Conservation (phyloP, 2,329 filamentous ascomycete species). For the Orbilia oligospora region DNA sequence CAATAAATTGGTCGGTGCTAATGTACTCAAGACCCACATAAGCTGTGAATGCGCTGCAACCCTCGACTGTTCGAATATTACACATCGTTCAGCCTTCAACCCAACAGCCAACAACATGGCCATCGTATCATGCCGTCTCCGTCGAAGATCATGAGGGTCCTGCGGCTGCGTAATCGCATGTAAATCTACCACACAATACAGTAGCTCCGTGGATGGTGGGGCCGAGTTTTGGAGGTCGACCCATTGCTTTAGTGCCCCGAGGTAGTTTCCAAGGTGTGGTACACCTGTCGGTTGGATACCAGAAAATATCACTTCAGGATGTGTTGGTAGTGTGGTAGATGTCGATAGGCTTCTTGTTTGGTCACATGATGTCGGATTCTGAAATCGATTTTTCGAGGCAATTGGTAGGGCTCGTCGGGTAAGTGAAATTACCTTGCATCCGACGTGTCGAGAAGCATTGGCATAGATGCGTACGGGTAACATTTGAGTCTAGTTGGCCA, state of each 20-base stretch:
- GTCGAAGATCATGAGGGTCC: constrained; percentile 74
- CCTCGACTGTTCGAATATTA: constrained; percentile 74
- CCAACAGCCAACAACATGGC: constrained; percentile 87
- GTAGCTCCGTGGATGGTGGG: constrained; percentile 71
- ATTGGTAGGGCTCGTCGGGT: constrained; percentile 6
- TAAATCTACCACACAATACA: constrained; percentile 92
- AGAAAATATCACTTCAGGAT: constrained; percentile 79
- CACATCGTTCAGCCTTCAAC: constrained; percentile 80
- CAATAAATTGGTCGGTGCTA: constrained; percentile 92
- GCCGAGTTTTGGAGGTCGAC: constrained; percentile 80
- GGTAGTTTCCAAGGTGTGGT: constrained; percentile 94
- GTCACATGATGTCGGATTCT: constrained; percentile 45
- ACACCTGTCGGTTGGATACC: constrained; percentile 97
- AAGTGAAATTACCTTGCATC: constrained; percentile 18
- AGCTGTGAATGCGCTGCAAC: constrained; percentile 82
- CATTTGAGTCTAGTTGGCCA: constrained; percentile 34
- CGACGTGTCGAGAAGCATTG: constrained; percentile 48
- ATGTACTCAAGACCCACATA: constrained; percentile 97
- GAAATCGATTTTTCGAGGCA: constrained; percentile 21
- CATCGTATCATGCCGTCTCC: constrained; percentile 80
- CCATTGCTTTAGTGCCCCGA: constrained; percentile 91
- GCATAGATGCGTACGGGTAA: constrained; percentile 39
- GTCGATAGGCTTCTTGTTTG: constrained; percentile 63
- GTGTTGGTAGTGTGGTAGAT: constrained; percentile 44
- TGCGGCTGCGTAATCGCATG: constrained; percentile 90